phyloP scores from a whole-genome alignment of 2,329 filamentous ascomycete genomes.

The Plenodomus lindquistii region DNA sequence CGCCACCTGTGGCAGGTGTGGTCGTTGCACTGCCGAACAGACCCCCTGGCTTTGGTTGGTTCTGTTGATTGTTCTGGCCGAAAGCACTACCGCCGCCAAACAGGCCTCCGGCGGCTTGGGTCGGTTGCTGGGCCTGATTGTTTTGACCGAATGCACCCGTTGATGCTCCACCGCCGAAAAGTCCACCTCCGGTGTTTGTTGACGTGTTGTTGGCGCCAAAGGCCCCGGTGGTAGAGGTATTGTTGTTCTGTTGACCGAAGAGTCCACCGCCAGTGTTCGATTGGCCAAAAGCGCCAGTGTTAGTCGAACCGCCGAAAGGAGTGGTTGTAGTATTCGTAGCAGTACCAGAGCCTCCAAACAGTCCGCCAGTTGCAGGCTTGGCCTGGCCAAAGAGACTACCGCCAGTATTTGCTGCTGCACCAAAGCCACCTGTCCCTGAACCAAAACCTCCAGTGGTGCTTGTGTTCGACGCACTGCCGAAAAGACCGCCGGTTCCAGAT shows the following conservation, averaged over 20 bases:
- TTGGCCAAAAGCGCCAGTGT: conserved; percentile 29
- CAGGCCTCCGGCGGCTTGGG: conserved; percentile 42
- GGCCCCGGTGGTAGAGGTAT: conserved; percentile 28
- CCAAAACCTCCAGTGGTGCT: conserved; percentile 34
- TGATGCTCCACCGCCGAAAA: conserved; percentile 28
- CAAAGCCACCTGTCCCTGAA: conserved; percentile 41
- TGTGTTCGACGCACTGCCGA: conserved; percentile 36
- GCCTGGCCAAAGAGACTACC: conserved; percentile 56
- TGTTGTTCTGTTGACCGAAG: conserved; percentile 37
- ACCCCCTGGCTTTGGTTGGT: conserved; percentile 45
- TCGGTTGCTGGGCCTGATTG: conserved; percentile 28
- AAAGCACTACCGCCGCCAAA: conserved; percentile 48
- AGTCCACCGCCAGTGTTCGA: conserved; percentile 37
- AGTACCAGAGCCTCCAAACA: conserved; percentile 39
- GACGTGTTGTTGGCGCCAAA: conserved; percentile 34
- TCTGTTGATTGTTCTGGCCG: conserved; percentile 41
- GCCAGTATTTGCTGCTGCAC: conserved; percentile 26
- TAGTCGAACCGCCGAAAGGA: conserved; percentile 32
- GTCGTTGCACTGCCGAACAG: conserved; percentile 36
- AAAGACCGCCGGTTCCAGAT: conserved; percentile 35
- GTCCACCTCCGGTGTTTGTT: conserved; percentile 31
- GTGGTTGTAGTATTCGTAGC: conserved; percentile 28
- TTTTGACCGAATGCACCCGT: conserved; percentile 39
- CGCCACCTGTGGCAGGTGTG: conserved; percentile 46
- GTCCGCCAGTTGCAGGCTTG: conserved; percentile 40